phyloP scores from a whole-genome alignment of 176 grass and related monocot genomes.

The Cenchrus purpureus region DNA sequence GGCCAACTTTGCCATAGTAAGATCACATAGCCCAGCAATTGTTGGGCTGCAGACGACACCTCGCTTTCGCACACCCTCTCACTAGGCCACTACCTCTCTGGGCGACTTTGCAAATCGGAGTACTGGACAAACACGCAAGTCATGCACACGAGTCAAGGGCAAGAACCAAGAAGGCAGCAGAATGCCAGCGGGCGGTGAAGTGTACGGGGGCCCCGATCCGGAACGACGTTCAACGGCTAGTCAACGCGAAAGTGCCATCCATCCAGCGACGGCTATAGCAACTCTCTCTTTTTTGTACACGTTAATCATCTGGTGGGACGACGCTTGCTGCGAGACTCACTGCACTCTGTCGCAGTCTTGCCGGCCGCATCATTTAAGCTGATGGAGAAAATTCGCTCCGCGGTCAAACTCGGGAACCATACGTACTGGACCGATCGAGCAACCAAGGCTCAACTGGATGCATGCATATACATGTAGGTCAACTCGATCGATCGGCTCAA shows the following conservation, averaged over 20 bases:
- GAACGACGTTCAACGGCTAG: conserved; percentile 11
- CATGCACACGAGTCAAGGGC: no score
- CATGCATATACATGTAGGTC: no score
- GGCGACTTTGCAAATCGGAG: no score
- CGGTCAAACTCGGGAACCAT: not conserved
- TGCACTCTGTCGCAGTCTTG: conserved; percentile 4
- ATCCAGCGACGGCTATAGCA: not conserved
- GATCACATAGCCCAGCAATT: no score
- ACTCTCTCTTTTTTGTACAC: conserved; percentile 26
- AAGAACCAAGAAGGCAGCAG: not conserved
- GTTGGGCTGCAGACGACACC: no score
- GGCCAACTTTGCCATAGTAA: no score
- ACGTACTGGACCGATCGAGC: not conserved
- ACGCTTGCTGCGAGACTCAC: not conserved
- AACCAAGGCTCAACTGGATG: not conserved
- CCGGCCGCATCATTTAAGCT: not conserved
- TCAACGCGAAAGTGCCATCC: conserved; percentile 13
- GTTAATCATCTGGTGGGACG: conserved; percentile 4
- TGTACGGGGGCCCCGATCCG: not conserved
- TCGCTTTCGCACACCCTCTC: no score
- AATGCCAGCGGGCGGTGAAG: conserved; percentile 17
- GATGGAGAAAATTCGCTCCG: not conserved
- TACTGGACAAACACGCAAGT: no score
- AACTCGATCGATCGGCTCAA: no score
- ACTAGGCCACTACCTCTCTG: no score